These are phyloP conservation scores for Ogataea pilisensis DNA, from an alignment of 805 yeast species.

Conservation along the genomic window DNA sequence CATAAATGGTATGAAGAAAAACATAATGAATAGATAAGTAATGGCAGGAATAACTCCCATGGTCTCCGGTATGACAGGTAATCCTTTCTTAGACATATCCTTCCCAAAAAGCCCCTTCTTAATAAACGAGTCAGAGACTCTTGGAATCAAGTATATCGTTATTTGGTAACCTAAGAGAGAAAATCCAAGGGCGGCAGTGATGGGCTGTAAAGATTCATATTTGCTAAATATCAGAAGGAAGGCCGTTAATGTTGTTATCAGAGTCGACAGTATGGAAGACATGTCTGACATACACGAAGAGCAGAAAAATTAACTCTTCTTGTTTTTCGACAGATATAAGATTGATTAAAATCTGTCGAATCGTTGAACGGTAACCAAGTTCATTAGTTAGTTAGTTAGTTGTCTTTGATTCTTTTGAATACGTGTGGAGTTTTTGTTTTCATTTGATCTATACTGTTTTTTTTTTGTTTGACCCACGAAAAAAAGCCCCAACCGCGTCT, in stretches of 20 bases:
- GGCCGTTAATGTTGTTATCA: constrained; percentile 5
- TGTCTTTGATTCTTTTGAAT: too few relatives aligned
- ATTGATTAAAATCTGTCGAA: too few relatives aligned
- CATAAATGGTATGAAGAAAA: constrained; percentile 81
- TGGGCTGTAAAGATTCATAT: constrained; percentile 36
- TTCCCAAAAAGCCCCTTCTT: constrained; percentile 80
- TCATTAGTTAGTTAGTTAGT: too few relatives aligned
- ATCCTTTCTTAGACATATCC: constrained; percentile 75
- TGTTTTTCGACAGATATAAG: too few relatives aligned
- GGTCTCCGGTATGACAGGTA: constrained; percentile 79
- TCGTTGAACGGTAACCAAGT: too few relatives aligned
- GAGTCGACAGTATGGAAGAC: neutral
- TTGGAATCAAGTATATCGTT: constrained; percentile 63
- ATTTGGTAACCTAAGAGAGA: constrained; percentile 60
- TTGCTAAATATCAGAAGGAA: constrained; percentile 15
- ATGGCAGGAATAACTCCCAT: constrained; percentile 89
- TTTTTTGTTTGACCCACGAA: too few relatives aligned
- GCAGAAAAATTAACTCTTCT: too few relatives aligned
- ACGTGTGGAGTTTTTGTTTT: too few relatives aligned
- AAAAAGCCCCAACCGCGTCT: too few relatives aligned
- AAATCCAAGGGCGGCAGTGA: constrained; percentile 62
- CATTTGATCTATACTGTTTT: too few relatives aligned
- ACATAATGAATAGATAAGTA: constrained; percentile 75
- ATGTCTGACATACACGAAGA: too few relatives aligned
- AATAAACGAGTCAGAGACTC: constrained; percentile 60